These are phyloP conservation scores for Mycena filopes DNA, from an alignment of 768 basidiomycete species.

Conservation along the genomic window DNA sequence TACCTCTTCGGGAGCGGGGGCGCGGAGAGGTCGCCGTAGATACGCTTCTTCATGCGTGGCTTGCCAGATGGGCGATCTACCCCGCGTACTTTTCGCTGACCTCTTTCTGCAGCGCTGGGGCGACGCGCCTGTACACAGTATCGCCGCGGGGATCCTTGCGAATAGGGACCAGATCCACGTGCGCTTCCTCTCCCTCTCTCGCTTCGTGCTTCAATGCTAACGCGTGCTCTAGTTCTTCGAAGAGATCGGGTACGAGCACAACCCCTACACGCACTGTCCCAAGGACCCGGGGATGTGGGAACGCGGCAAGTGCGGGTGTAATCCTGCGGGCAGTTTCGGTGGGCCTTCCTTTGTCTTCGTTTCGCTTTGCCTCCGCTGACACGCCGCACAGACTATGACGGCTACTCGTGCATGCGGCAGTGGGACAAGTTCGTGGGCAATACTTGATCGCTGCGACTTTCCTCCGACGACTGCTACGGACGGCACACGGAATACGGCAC, in stretches of 20 bases:
- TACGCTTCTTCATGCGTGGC: too few relatives aligned
- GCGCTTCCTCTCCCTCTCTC: not conserved
- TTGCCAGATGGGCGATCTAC: not conserved
- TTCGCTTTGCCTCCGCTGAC: not conserved
- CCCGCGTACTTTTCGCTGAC: constrained; percentile 46
- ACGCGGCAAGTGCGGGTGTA: constrained; percentile 59
- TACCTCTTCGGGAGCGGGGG: too few relatives aligned
- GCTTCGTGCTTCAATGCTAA: not conserved
- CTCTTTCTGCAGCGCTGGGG: constrained; percentile 55
- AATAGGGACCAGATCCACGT: constrained; percentile 62
- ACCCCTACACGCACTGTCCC: constrained; percentile 66
- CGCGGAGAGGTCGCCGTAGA: too few relatives aligned
- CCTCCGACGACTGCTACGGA: too few relatives aligned
- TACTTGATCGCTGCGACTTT: not conserved
- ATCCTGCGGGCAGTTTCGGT: constrained; percentile 68
- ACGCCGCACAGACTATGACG: constrained; percentile 58
- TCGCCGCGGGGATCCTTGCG: constrained; percentile 71
- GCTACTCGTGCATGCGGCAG: constrained; percentile 65
- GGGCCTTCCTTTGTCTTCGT: constrained; percentile 34
- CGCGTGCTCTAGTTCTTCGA: constrained; percentile 65
- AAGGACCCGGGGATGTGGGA: constrained; percentile 46
- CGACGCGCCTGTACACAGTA: constrained; percentile 77
- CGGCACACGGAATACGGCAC: too few relatives aligned
- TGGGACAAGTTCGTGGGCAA: constrained; percentile 52
- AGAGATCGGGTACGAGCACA: constrained; percentile 73